These are phyloP conservation scores for Passiflora organensis DNA, from an alignment of 345 rosid genomes.

Conservation along the genomic window DNA sequence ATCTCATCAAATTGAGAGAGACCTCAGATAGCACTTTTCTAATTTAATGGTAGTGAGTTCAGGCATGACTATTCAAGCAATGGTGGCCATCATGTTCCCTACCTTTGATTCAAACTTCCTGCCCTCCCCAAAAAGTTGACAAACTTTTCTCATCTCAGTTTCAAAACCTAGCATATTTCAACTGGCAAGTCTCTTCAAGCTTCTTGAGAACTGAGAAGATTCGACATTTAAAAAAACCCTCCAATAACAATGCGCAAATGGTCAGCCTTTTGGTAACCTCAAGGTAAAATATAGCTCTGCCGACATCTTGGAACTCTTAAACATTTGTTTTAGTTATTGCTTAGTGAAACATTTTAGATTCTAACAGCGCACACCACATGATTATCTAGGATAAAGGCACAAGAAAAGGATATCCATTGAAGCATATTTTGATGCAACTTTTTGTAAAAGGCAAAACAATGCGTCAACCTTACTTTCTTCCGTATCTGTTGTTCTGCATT, in stretches of 20 bases:
- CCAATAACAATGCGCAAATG: slow-evolving; percentile 6
- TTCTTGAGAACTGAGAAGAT: background rate
- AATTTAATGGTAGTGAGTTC: slow-evolving; percentile 25
- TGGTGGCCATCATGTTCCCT: slow-evolving; percentile 84
- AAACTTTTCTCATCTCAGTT: slow-evolving; percentile 4
- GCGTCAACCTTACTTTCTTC: too few relatives aligned
- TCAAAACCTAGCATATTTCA: background rate
- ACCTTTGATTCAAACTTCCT: slow-evolving; percentile 61
- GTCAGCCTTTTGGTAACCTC: slow-evolving; percentile 11
- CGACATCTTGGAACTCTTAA: slow-evolving; percentile 14
- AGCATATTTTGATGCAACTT: background rate
- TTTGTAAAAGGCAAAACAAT: background rate
- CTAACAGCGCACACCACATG: slow-evolving; percentile 30
- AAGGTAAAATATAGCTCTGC: slow-evolving; percentile 1
- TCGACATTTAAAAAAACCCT: background rate
- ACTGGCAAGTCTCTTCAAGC: background rate
- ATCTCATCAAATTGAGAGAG: slow-evolving; percentile 29
- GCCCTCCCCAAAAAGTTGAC: slow-evolving; percentile 34
- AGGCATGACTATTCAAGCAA: slow-evolving; percentile 30
- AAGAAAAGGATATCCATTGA: background rate
- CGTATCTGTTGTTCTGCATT: background rate
- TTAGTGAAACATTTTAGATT: slow-evolving; percentile 28
- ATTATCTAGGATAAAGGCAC: slow-evolving; percentile 17
- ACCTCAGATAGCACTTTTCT: slow-evolving; percentile 4
- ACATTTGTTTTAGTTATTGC: slow-evolving; percentile 16